Evolutionary conservation across 1,139 yeast genomes (phyloP).

Genomic region (Pichia sp.): DNA sequence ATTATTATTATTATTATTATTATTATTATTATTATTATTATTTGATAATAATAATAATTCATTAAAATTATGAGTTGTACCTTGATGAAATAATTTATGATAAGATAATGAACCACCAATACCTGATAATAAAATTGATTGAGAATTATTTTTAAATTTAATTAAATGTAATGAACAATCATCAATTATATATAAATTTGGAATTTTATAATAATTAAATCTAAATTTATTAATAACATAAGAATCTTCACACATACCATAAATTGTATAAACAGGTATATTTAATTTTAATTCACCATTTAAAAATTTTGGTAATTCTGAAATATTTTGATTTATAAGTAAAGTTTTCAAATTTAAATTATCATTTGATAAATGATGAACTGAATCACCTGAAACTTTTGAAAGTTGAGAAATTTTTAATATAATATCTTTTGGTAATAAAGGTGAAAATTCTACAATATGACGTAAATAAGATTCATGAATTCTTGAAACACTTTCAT

Average conservation of each 20-base stretch:
- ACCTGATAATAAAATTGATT: conserved; percentile 54
- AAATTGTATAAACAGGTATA: conserved; percentile 70
- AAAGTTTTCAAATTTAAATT: conserved; percentile 36
- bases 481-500: conserved; percentile 48
- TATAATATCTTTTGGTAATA: conserved; percentile 42
- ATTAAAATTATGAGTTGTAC: conserved; percentile 33
- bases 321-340: conserved; percentile 36
- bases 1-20: conserved; percentile 13
- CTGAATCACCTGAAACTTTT: conserved; percentile 36
- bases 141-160: conserved; percentile 31
- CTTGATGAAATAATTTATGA: conserved; percentile 66
- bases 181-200: conserved; percentile 57
- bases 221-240: conserved; percentile 56
- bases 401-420: conserved; percentile 44
- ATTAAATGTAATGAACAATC: conserved; percentile 44
- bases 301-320: conserved; percentile 50
- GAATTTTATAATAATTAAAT: conserved; percentile 44
- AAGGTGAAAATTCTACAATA: conserved; percentile 63
- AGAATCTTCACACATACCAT: conserved; percentile 74
- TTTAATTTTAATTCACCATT: conserved; percentile 41
- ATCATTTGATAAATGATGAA: conserved; percentile 32
- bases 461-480: conserved; percentile 54
- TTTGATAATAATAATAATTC: conserved; percentile 20
- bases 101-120: conserved; percentile 67
- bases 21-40: conserved; percentile 15